Percentiles rank a stretch among this genome's conserved stretches.
These are phyloP conservation scores for Arctostaphylos glauca DNA, from an alignment of 148 eudicot species.

Conservation along the genomic window DNA sequence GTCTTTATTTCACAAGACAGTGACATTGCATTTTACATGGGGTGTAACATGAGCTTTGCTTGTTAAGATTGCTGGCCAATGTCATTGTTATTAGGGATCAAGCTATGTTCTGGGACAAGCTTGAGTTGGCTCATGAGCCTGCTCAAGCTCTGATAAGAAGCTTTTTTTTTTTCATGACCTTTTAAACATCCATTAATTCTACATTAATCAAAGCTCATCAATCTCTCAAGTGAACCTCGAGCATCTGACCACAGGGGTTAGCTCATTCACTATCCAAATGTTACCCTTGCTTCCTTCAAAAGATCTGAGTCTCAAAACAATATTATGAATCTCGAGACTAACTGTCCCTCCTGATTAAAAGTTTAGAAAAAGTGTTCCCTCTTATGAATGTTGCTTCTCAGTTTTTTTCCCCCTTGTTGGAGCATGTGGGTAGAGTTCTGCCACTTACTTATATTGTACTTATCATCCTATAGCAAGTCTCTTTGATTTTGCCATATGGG, in stretches of 20 bases:
- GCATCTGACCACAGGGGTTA: not conserved
- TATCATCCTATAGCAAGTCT: not conserved
- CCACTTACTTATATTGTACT: not conserved
- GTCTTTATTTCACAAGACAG: not conserved
- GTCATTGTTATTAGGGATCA: not conserved
- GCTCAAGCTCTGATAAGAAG: not conserved
- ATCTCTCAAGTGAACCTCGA: not conserved
- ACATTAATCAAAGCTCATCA: not conserved
- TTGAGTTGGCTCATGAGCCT: not conserved
- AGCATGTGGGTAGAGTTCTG: not conserved
- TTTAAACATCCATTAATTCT: not conserved
- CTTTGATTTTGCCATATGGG: not conserved
- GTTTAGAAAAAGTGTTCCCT: not conserved
- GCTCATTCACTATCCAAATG: not conserved
- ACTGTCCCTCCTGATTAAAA: not conserved
- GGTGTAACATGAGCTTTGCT: not conserved
- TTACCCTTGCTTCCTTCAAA: not conserved
- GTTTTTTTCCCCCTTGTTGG: not conserved
- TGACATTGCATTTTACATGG: not conserved
- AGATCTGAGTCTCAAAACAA: not conserved
- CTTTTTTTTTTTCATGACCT: not conserved
- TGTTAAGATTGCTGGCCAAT: not conserved
- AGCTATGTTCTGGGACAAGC: not conserved
- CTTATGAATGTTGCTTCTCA: not conserved
- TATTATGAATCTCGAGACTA: not conserved